Evolutionary conservation across 139 green algal species (phyloP).

Genomic region (Astrephomene gubernaculifera): DNA sequence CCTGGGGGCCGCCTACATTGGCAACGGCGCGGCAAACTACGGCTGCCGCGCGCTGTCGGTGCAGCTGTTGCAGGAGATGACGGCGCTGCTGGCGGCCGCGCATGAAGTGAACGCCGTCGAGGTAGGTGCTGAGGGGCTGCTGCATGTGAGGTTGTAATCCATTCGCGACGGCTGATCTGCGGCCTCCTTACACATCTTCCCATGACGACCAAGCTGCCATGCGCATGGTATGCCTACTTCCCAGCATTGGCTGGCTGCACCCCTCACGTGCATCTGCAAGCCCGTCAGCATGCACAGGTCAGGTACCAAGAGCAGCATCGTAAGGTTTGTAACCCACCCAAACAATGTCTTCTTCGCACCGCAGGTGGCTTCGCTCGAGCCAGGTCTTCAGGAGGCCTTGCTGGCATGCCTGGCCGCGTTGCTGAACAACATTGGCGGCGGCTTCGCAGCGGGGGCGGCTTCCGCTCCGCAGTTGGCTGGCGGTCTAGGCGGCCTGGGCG

Average conservation of each 20-base stretch:
- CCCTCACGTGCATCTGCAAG: background rate
- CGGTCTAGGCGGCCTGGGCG: background rate
- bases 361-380: background rate
- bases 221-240: too few relatives aligned
- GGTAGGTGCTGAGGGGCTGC: background rate
- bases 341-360: too few relatives aligned
- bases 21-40: slow-evolving; percentile 39
- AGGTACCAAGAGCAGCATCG: too few relatives aligned
- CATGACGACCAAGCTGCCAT: too few relatives aligned
- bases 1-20: slow-evolving; percentile 31
- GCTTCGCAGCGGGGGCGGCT: slow-evolving; percentile 11
- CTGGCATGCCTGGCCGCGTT: slow-evolving; percentile 41
- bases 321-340: too few relatives aligned
- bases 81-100: background rate
- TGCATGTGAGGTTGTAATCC: background rate
- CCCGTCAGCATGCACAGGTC: too few relatives aligned
- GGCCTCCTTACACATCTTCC: too few relatives aligned
- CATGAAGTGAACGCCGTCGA: background rate
- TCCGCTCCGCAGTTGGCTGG: background rate
- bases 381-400: slow-evolving; percentile 24
- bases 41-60: slow-evolving; percentile 50
- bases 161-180: too few relatives aligned
- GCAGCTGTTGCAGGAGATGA: slow-evolving; percentile 43
- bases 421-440: slow-evolving; percentile 48
- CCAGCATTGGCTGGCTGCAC: too few relatives aligned